These are phyloP conservation scores for Aspergillus pseudoterreus DNA, from an alignment of 2,329 filamentous ascomycete species.

Conservation along the genomic window DNA sequence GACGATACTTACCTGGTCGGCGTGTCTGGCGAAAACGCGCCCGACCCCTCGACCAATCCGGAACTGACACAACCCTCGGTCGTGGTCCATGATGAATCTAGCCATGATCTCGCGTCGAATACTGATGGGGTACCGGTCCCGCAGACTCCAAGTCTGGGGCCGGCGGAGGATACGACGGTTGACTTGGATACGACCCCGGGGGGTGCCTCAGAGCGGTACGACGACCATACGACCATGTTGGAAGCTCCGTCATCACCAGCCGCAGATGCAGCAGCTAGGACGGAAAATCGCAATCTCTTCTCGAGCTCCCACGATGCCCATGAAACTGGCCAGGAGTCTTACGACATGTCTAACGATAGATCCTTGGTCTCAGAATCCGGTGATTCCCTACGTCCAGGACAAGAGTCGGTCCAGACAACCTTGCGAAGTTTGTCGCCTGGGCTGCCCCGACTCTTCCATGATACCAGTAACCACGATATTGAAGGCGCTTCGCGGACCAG, in stretches of 20 bases:
- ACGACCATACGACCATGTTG: slow-evolving; percentile 35
- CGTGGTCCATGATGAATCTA: slow-evolving; percentile 21
- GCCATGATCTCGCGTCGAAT: slow-evolving; percentile 13
- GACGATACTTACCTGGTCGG: slow-evolving; percentile 46
- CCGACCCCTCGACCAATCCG: slow-evolving; percentile 10
- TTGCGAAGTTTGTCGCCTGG: slow-evolving; percentile 28
- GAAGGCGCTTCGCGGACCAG: slow-evolving; percentile 18
- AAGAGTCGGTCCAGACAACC: slow-evolving; percentile 22
- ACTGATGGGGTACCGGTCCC: slow-evolving; percentile 17
- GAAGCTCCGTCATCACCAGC: slow-evolving; percentile 45
- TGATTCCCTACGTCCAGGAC: slow-evolving; percentile 24
- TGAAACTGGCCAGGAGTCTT: slow-evolving; percentile 18
- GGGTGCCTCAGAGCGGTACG: slow-evolving; percentile 16
- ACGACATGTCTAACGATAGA: slow-evolving; percentile 19
- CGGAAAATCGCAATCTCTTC: slow-evolving; percentile 37
- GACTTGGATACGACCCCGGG: slow-evolving; percentile 19
- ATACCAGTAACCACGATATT: slow-evolving; percentile 22
- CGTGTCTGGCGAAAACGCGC: slow-evolving; percentile 23
- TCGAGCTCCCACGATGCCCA: slow-evolving; percentile 17
- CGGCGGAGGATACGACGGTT: slow-evolving; percentile 12
- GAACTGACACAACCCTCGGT: slow-evolving; percentile 25
- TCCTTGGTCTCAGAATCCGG: slow-evolving; percentile 18
- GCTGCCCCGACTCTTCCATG: slow-evolving; percentile 23
- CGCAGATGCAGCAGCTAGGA: slow-evolving; percentile 41
- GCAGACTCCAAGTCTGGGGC: slow-evolving; percentile 15